Base-by-base conservation (phyloP, 2,329 filamentous ascomycete genomes). In the Aspergillus sojae region DNA sequence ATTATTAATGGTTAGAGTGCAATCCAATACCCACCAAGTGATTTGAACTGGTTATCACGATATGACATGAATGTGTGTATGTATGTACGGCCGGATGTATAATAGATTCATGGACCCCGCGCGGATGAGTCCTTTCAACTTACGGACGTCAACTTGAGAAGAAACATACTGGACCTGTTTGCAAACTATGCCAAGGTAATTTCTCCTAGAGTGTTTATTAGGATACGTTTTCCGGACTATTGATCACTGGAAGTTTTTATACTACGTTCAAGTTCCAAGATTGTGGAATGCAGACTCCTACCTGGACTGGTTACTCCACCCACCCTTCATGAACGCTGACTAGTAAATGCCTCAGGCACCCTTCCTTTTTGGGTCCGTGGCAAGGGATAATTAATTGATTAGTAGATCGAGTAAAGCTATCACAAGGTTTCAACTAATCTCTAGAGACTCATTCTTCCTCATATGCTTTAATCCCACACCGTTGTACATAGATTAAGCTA, bases 11-110 rank as follows among this genome's bases (percentile, higher is more conserved):
- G 43, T 63, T 60, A 64, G 56, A 62, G 43, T 55, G 48, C 64
- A 63, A 61, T 65, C 28, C 61, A 65, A 65, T 63, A 65, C 64
- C 64, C 64, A 57, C 57, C 57, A 55, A 41, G 54, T 62, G 56
- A 60, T 62, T 43, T 60, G 34, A 55, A 36, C 26, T n/a, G 50
- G 39, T 45, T 54, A 39, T 55, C n/a, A 54, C 14, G 52, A 54
- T 26, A 28, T 55, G 30, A 26, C 48, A 39, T 30, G 52, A 30
- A 30, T 26, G 52, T 36, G 28, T 23, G 28, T 23, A 54, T 54
- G 32, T 55, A 54, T 54, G 52, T 54, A 54, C 30, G 19, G 30
- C 53, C 36, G 34, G 12, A 41, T 48, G 36, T 60, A 60, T 46
- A 26, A 62, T 60, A 60, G 50, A 28, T 50, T 46, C 48, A 48